Base-by-base conservation (phyloP, 2,329 filamentous ascomycete species). In the Anthostomella pinea region DNA sequence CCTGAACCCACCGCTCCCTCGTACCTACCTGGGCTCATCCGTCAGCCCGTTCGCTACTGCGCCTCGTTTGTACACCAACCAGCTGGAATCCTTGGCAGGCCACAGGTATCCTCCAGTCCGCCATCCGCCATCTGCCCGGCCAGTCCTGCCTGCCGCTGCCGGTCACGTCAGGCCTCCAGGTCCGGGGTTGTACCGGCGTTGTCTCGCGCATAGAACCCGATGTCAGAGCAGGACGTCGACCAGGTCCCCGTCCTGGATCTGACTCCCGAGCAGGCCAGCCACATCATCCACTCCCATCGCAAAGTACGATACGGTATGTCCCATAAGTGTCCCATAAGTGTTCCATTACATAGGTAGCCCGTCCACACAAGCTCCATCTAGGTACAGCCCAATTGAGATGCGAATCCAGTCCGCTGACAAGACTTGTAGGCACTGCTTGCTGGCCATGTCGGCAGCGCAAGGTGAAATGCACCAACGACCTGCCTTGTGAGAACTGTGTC, bases 401-500 rank as follows among this genome's bases (percentile, higher is more conserved):
- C 11, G 18, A 17, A 30, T 35, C 27, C 32, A 31, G 39, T n/a
- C 46, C 37, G 47, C 50, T 39, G 40, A 56, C 44, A 43, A 25
- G 11, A 9, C 30, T n/a, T 34, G 4, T 51, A 80, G 76, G 76
- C 39, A 81, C 77, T 26, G 77, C 77, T 4, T 83, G 79, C 52
- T 83, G 79, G 78, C 79, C 79, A 9, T 83, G 79, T 54, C 70
- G 79, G 29, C 79, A 83, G 59, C 71, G 79, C 46, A 83, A 83
- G 61, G 79, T 83, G 25, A 83, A 83, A 62, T 83, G 79, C 57
- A 79, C 83, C 63, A 83, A 82, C 59, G 78, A 81, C 57, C 73
- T 80, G 53, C 79, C 79, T 1, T 83, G 79, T 58, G 78, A 83
- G 53, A 83, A 83, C 55, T 83, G 79, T 53, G 72, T 81, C 53